Evolutionary conservation across 179 eudicot genomes (phyloP).

Genomic region (Spergularia azorica): DNA sequence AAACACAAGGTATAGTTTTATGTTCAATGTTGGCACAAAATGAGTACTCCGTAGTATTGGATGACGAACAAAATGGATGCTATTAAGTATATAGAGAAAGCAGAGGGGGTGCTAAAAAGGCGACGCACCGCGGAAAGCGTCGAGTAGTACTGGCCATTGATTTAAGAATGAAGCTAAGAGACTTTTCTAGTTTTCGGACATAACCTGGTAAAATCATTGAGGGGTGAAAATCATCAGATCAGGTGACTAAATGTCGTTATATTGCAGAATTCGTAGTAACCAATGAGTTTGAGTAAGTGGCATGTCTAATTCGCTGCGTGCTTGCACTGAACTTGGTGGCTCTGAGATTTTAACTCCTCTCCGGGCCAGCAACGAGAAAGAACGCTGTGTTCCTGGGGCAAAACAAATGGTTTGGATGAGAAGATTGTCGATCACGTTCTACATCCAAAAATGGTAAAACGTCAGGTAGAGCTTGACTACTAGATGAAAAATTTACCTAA

Average conservation of each 20-base stretch:
- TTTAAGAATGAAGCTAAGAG: no score
- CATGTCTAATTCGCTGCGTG: slow-evolving; percentile 35
- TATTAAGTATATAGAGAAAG: not conserved
- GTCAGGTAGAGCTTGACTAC: not conserved
- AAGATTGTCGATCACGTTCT: not conserved
- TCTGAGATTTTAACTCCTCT: slow-evolving; percentile 70
- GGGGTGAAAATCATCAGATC: no score
- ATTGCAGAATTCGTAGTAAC: not conserved
- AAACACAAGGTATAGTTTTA: no score
- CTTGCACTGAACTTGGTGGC: slow-evolving; percentile 52
- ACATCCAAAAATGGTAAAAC: not conserved
- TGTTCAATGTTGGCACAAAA: no score
- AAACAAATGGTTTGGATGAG: not conserved
- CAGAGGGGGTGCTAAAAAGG: not conserved
- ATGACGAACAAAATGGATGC: no score
- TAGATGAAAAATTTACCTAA: slow-evolving; percentile 46
- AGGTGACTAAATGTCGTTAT: no score
- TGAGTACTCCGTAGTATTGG: no score
- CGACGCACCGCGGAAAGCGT: not conserved
- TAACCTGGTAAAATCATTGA: no score
- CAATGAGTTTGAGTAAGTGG: not conserved
- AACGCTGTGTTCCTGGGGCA: slow-evolving; percentile 81
- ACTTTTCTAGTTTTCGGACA: no score
- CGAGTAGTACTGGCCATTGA: no score
- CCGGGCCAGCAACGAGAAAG: slow-evolving; percentile 83